Base-by-base conservation (phyloP, 2,329 filamentous ascomycete species). In the Phaeosphaeriaceae sp. region DNA sequence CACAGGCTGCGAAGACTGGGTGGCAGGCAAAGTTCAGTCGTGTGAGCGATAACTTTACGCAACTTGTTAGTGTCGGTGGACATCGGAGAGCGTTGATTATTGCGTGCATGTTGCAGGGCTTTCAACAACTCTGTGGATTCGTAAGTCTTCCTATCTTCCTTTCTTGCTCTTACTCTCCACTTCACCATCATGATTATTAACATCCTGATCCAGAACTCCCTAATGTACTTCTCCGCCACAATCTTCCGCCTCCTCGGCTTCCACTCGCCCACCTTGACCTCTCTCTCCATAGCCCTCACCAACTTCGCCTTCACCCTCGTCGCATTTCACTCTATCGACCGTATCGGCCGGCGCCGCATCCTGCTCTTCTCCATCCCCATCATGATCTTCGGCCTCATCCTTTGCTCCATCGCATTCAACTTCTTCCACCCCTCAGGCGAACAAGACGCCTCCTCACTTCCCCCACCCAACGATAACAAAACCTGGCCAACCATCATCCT, bases 311-410 rank as follows among this genome's bases (percentile, higher is more conserved):
- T 80, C 72, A 82, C 81, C 9, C 73, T 82, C 60, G 71, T 80
- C 25, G 80, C 80, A 11, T 82, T 82, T 69, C 63, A 75, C 46
- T 70, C 67, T 58, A 82, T 83, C 62, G 81, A 83, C 65, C 72
- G 72, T 53, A 65, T 81, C 44, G 81, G 81, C 2, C 73, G 81
- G 1, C 75, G 81, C 6, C 70, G 75, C 15, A 93, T 96, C 53
- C 83, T 98, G 1, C 85, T 98, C 5, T 89, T 85, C 73, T 95
- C 92, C 1, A 86, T 97, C 25, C 93, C 93, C 0, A 84, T 95
- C 67, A 97, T 97, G 94, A 82, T 88, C 0, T 27, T 86, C 1
- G 91, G 91, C 0, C 85, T 97, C 10, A 69, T 90, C 0, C 76
- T 90, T 1, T 91, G 91, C 52, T 88, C 90, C 3, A 80, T 88